A percentile compares a stretch with the other conserved stretches of the same genome.
phyloP scores from a whole-genome alignment of 202 grass and related monocot species.

The Panicum hallii region DNA sequence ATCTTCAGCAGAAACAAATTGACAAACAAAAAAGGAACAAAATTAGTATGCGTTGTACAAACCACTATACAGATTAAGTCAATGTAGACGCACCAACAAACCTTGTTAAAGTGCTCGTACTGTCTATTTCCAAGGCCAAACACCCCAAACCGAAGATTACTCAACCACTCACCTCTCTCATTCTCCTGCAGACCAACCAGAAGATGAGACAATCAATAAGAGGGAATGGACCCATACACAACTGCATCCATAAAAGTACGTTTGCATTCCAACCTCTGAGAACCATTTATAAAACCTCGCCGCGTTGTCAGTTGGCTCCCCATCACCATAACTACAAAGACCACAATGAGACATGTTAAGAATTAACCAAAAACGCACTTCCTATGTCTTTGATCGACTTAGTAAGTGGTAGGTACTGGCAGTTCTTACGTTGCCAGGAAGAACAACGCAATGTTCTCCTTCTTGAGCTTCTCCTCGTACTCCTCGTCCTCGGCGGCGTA shows the following conservation, averaged over 20 bases:
- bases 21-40: not conserved
- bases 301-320: slow-evolving; percentile 70
- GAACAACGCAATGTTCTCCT: slow-evolving; percentile 66
- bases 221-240: not conserved
- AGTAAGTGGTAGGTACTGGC: not conserved
- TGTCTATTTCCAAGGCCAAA: slow-evolving; percentile 75
- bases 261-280: slow-evolving; percentile 42
- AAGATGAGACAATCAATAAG: slow-evolving; percentile 1
- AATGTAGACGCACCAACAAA: slow-evolving; percentile 23
- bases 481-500: slow-evolving; percentile 64
- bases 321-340: slow-evolving; percentile 60
- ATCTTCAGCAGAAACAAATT: slow-evolving; percentile 40
- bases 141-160: slow-evolving; percentile 56
- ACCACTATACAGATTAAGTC: not conserved
- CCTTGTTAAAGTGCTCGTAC: slow-evolving; percentile 88
- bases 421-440: slow-evolving; percentile 67
- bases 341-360: not conserved
- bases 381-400: not conserved
- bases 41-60: not conserved
- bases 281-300: slow-evolving; percentile 78
- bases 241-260: not conserved
- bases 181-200: slow-evolving; percentile 47
- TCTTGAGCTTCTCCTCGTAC: slow-evolving; percentile 68
- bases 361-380: not conserved
- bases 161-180: slow-evolving; percentile 62